phyloP scores from a whole-genome alignment of 495 filamentous ascomycete genomes.

The Amorphotheca resinae region DNA sequence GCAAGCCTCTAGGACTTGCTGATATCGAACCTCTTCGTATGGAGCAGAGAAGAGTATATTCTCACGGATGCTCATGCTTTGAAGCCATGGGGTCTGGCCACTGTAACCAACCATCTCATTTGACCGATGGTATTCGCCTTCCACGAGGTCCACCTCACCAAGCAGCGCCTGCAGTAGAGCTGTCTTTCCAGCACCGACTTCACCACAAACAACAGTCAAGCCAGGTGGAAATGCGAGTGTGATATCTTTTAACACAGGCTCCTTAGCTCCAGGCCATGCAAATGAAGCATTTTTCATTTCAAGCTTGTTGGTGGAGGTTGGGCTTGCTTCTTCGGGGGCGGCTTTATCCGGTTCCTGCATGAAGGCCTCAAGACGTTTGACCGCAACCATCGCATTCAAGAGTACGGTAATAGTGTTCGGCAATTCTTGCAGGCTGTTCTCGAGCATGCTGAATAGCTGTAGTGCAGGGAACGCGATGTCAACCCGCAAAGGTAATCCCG shows the following conservation, averaged over 20 bases:
- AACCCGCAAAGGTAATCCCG: constrained; percentile 49
- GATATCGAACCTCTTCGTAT: constrained; percentile 52
- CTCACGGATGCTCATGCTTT: constrained; percentile 69
- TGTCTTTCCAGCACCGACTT: constrained; percentile 71
- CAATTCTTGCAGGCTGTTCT: constrained; percentile 53
- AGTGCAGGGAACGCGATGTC: constrained; percentile 75
- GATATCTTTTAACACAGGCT: constrained; percentile 50
- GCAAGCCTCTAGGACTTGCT: constrained; percentile 43
- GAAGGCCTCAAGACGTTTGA: constrained; percentile 69
- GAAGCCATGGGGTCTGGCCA: constrained; percentile 77
- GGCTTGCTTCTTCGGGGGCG: constrained; percentile 22
- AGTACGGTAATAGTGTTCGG: constrained; percentile 57
- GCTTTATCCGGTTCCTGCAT: constrained; percentile 74
- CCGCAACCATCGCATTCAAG: constrained; percentile 61
- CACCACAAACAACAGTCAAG: constrained; percentile 46
- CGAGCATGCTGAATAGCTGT: constrained; percentile 63
- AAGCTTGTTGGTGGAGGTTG: constrained; percentile 26
- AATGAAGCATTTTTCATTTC: constrained; percentile 53
- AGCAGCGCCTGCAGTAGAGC: constrained; percentile 67
- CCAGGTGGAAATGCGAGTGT: constrained; percentile 48
- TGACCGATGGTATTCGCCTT: constrained; percentile 45
- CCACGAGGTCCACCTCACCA: constrained; percentile 59
- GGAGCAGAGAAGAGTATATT: constrained; percentile 46
- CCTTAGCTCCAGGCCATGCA: constrained; percentile 56
- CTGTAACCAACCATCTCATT: constrained; percentile 69